Conservation (phyloP, 192 early-diverging fungal species). For the Mortierella alpina region DNA sequence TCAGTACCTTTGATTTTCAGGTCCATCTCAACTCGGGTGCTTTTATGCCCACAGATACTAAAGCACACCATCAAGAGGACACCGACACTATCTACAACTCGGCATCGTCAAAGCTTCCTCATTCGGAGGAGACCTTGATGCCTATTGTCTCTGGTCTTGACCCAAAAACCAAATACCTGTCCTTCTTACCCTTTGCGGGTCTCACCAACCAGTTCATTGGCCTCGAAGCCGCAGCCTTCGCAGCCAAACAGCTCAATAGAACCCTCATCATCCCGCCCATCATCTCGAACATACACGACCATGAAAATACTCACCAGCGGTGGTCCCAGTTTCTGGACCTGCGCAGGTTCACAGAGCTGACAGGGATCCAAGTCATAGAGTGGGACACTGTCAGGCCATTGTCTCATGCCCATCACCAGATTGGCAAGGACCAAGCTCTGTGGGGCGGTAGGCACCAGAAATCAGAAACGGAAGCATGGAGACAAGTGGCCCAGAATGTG, state of each 20-base stretch:
- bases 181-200: constrained; percentile 42
- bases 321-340: constrained; percentile 43
- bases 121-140: neutral
- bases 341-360: constrained; percentile 20
- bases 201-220: constrained; percentile 51
- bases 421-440: too few relatives aligned
- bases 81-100: neutral
- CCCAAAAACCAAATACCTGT: constrained; percentile 22
- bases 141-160: constrained; percentile 24
- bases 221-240: constrained; percentile 11
- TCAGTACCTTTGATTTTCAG: constrained; percentile 11
- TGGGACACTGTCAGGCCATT: constrained; percentile 28
- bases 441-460: neutral
- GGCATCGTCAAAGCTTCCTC: neutral
- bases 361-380: constrained; percentile 28
- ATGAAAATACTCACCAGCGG: constrained; percentile 39
- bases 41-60: neutral
- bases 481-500: constrained; percentile 16
- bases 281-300: constrained; percentile 39
- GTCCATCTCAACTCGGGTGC: neutral
- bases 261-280: constrained; percentile 43
- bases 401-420: too few relatives aligned
- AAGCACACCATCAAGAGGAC: neutral
- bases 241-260: constrained; percentile 33
- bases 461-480: constrained; percentile 11